These are phyloP conservation scores for Jacaranda copaia DNA, from an alignment of 257 asterid species.

Conservation along the genomic window DNA sequence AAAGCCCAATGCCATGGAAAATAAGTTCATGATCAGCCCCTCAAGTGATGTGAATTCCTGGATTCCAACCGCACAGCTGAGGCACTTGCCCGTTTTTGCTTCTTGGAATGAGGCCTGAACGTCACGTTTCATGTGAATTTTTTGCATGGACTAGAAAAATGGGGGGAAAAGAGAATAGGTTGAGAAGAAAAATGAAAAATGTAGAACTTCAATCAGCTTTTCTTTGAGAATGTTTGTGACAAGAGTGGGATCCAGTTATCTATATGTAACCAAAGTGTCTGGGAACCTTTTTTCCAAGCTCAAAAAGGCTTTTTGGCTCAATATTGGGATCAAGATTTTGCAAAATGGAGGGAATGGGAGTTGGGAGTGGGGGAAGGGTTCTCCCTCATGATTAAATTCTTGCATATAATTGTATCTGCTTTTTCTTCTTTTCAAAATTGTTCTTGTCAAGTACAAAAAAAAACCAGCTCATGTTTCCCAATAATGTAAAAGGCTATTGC, in stretches of 20 bases:
- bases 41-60: constrained; percentile 38
- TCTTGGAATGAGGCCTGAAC: constrained; percentile 56
- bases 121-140: not conserved
- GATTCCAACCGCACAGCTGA: constrained; percentile 47
- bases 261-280: constrained; percentile 12
- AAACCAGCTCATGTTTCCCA: constrained; percentile 33
- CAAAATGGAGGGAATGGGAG: constrained; percentile 36
- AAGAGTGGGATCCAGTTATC: constrained; percentile 42
- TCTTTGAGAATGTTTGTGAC: not conserved
- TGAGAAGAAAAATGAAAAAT: not conserved
- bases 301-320: constrained; percentile 24
- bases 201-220: not conserved
- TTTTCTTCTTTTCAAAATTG: not conserved
- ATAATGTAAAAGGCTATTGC: constrained; percentile 39
- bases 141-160: constrained; percentile 41
- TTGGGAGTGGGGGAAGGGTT: not conserved
- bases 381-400: constrained; percentile 28
- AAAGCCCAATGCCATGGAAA: not conserved
- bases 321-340: constrained; percentile 37
- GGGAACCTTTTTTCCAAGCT: constrained; percentile 28
- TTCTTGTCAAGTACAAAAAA: constrained; percentile 29
- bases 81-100: constrained; percentile 65
- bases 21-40: not conserved
- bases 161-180: too few species aligned
- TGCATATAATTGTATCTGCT: constrained; percentile 32